Evolutionary conservation across 169 alveolate genomes (phyloP), one percentile per base, ranked within the genome.

Genomic region (Theileria annulata): DNA sequence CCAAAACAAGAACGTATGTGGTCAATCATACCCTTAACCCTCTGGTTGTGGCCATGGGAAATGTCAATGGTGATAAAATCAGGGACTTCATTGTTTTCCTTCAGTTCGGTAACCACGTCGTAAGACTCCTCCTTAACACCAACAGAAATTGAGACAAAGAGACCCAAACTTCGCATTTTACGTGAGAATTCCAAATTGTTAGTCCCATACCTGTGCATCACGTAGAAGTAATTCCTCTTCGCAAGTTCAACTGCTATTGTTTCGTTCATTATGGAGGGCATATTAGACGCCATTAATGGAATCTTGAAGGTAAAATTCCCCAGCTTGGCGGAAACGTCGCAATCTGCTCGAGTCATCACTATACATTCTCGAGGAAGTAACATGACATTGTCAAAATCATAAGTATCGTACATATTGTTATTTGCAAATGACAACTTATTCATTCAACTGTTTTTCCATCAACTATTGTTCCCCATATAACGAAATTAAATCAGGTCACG

Each of bases 271-370:
- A 82, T 64, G n/a, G 89, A 35, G 1, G 87, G 87, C 89, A 82
- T 82, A 73, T 82, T 82, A 13, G 89, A 62, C 8, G 89, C 63
- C 87, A 82, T 77, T 21, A 82, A 47, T 31, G 89, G 89, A n/a
- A 82, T 1, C 25, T 49, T 82, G 71, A 82, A 82, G 17, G 76
- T 62, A 64, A 73, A 63, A 2, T 78, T 78, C 15, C 89, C 89
- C 42, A 82, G 71, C 58, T 62, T 78, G 6, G 82, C 86, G 0
- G 81, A 19, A 19, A 77, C 87, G 49, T 82, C 87, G 15, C 82
- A 72, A 27, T 77, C 75, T 15, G 81, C 21, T 28, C 89, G 82
- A 30, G 59, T 31, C 42, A 66, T 71, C 59, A 82, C 51, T 28
- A 58, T 60, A 49, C 89, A 78, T 76, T 67, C 80, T 33, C 71